Evolutionary conservation across 169 alveolate genomes (phyloP).

Genomic region (Perkinsus chesapeaki): DNA sequence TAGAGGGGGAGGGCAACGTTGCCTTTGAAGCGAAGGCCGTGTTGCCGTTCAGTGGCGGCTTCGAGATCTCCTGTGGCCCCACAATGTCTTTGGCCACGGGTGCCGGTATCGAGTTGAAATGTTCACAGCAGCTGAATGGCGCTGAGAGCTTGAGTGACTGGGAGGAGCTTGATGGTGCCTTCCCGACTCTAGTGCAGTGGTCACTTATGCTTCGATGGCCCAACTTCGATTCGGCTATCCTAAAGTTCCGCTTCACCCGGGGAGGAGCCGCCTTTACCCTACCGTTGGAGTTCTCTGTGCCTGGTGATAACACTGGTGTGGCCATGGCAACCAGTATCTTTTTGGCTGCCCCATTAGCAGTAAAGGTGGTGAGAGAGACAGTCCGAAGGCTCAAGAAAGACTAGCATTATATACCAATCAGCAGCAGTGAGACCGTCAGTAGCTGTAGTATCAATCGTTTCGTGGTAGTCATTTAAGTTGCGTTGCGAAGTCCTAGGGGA

Average conservation of each 20-base stretch:
- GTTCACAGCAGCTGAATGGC: not conserved
- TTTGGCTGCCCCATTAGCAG: not conserved
- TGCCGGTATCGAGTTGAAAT: not conserved
- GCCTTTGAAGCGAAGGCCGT: not conserved
- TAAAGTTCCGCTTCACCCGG: not conserved
- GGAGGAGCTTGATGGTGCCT: not conserved
- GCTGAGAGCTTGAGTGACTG: not conserved
- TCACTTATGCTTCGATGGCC: not conserved
- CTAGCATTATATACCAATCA: not conserved
- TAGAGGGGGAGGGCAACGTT: not conserved
- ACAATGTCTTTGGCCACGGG: not conserved
- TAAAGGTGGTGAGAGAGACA: not conserved
- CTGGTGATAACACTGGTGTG: not conserved
- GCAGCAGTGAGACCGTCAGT: not conserved
- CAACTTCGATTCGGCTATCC: not conserved
- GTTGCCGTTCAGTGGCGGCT: not conserved
- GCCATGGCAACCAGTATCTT: not conserved
- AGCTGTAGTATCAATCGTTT: not conserved
- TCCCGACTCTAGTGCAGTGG: not conserved
- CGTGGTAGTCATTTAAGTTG: not conserved
- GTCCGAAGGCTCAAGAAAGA: not conserved
- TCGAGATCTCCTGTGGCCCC: not conserved
- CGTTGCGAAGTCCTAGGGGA: not conserved
- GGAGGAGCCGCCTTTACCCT: not conserved
- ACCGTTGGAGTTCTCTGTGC: not conserved